Evolutionary conservation across 2,329 filamentous ascomycete species (phyloP).

Genomic region (Ampelomyces quisqualis): DNA sequence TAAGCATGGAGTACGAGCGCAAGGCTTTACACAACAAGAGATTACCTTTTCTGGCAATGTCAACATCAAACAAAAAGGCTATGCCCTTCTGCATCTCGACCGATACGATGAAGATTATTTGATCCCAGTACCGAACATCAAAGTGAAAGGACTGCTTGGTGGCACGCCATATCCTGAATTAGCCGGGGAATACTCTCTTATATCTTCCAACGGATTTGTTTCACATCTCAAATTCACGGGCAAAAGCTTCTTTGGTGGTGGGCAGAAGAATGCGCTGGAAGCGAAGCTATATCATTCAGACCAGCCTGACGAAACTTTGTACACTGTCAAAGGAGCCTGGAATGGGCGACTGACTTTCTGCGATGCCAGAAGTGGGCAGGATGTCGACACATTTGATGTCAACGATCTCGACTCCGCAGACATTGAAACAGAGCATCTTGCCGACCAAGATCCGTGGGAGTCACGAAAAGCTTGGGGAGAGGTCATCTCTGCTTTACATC

Average conservation of each 20-base stretch:
- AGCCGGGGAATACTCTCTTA: conserved; percentile 44
- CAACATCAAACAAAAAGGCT: conserved; percentile 51
- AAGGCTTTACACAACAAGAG: conserved; percentile 51
- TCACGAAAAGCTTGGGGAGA: conserved; percentile 47
- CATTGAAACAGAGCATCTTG: conserved; percentile 30
- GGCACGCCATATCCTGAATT: conserved; percentile 50
- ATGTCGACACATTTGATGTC: conserved; percentile 43
- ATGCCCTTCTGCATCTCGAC: conserved; percentile 49
- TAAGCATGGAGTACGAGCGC: conserved; percentile 46
- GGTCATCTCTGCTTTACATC: conserved; percentile 43
- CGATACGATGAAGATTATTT: conserved; percentile 49
- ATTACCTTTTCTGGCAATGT: conserved; percentile 50
- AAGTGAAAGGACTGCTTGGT: conserved; percentile 49
- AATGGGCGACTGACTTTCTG: conserved; percentile 44
- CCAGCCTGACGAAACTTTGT: conserved; percentile 37
- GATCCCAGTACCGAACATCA: conserved; percentile 49
- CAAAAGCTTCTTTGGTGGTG: conserved; percentile 45
- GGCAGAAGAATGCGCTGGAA: conserved; percentile 46
- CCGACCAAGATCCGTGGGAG: conserved; percentile 50
- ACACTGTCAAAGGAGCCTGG: conserved; percentile 47
- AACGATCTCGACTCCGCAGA: conserved; percentile 20
- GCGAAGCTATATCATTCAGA: conserved; percentile 43
- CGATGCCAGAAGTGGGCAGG: conserved; percentile 34
- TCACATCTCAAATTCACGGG: conserved; percentile 49
- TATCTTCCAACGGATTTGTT: conserved; percentile 46